Percentiles rank a stretch among this genome's conserved stretches.
phyloP scores from a whole-genome alignment of 2,329 filamentous ascomycete genomes.

The Fusarium sp. region DNA sequence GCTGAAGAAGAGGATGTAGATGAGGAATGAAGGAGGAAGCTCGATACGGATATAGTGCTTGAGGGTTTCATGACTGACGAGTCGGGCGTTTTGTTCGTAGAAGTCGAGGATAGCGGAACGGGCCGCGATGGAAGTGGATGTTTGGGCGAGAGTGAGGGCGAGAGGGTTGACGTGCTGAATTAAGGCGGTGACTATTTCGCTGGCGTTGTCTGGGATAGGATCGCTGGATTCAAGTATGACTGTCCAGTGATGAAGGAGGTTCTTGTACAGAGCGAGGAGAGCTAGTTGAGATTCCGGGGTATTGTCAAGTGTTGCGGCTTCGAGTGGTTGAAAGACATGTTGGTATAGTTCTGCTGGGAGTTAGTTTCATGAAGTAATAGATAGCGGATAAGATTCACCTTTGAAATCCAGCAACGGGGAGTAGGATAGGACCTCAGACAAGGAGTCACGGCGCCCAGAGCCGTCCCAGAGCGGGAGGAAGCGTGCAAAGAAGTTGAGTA shows the following conservation, averaged over 20 bases:
- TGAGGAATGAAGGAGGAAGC: conserved; percentile 75
- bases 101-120: conserved; percentile 77
- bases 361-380: conserved; percentile 39
- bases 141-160: conserved; percentile 72
- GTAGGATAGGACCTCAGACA: conserved; percentile 73
- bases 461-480: conserved; percentile 77
- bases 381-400: conserved; percentile 58
- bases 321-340: conserved; percentile 66
- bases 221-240: conserved; percentile 60
- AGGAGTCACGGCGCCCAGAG: conserved; percentile 62
- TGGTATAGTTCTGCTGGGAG: conserved; percentile 63
- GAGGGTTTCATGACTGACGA: conserved; percentile 67
- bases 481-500: conserved; percentile 64
- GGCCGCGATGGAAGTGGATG: conserved; percentile 58
- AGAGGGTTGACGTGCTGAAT: conserved; percentile 68
- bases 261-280: conserved; percentile 77
- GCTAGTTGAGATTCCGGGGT: conserved; percentile 67
- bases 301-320: conserved; percentile 66
- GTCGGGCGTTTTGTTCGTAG: conserved; percentile 72
- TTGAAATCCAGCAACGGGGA: conserved; percentile 69
- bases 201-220: conserved; percentile 54
- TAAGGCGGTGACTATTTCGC: conserved; percentile 59
- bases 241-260: conserved; percentile 74
- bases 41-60: conserved; percentile 73
- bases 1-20: conserved; percentile 81